Evolutionary conservation across 2,329 filamentous ascomycete genomes (phyloP), one percentile per base, ranked within the genome.

Genomic region (Colletotrichum melonis): DNA sequence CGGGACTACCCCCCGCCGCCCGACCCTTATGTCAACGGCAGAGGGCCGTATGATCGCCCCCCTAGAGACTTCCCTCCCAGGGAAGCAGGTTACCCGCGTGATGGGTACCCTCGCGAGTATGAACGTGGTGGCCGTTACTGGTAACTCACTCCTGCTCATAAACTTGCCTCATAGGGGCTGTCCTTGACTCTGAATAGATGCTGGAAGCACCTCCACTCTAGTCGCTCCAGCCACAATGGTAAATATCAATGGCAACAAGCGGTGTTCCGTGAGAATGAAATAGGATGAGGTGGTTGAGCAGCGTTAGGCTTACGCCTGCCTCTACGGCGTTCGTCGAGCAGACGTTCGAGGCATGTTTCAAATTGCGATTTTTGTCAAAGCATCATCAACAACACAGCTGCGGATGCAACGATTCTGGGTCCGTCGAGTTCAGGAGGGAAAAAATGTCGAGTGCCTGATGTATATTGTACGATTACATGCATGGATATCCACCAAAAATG

Each of bases 1-100:
- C 87, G 92, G 76, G 90, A 93, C 79, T 89, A 93, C 79, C 89
- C 92, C 76, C 90, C 91, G 62, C 88, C 92, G 67, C 88, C 91
- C 63, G 90, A 92, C 72, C 89, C 90, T 60, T 92, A 92, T 77
- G 85, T 83, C 76, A 89, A 88, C 75, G 88, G 88, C 57, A 83
- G 82, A 32, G 42, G 42, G 19, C 87, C 88, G 3, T 91, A 92
- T 76, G 89, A 91, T 67, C 87, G 89, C 22, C 82, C 83, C 49
- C 86, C 86, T 2, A 81, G 85, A 55, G 87, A 89, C 75, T 86
- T 86, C 68, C 86, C 86, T 46, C 84, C 88, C 9, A 84, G 88
- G 55, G 88, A 89, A 63, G 79, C 83, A 78, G 84, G 86, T 73
- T 88, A 91, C 63, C 84, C 81, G 24, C 80, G 84, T 46, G 83